These are phyloP conservation scores for Rhodomyrtus tomentosa DNA, from an alignment of 345 rosid species.

Conservation along the genomic window DNA sequence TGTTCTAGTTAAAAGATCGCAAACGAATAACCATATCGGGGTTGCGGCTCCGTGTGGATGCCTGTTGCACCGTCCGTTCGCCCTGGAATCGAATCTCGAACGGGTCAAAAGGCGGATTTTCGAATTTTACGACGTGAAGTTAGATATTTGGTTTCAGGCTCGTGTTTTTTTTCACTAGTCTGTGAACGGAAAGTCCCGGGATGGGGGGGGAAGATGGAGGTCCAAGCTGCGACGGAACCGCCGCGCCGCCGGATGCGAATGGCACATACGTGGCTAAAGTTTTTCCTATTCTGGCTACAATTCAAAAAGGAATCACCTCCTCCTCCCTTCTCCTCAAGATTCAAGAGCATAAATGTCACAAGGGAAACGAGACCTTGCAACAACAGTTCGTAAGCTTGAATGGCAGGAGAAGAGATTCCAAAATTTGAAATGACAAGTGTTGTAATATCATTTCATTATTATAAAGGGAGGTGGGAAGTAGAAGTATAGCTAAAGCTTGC, in stretches of 20 bases:
- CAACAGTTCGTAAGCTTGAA: neutral
- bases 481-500: neutral
- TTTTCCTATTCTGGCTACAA: neutral
- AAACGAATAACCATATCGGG: neutral
- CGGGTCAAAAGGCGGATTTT: neutral
- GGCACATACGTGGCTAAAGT: neutral
- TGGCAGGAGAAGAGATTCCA: neutral
- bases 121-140: neutral
- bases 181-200: neutral
- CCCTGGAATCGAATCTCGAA: neutral
- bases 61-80: neutral
- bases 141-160: neutral
- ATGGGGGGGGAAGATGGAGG: neutral
- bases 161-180: neutral
- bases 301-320: neutral
- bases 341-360: neutral
- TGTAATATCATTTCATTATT: neutral
- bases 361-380: neutral
- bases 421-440: neutral
- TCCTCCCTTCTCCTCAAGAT: neutral
- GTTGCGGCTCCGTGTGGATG: neutral
- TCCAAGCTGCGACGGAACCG: neutral
- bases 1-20: neutral
- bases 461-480: neutral
- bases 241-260: rapidly evolving